Evolutionary conservation across 176 grass and related monocot species (phyloP), one percentile per base, ranked within the genome.

Genomic region (Ensete ventricosum): DNA sequence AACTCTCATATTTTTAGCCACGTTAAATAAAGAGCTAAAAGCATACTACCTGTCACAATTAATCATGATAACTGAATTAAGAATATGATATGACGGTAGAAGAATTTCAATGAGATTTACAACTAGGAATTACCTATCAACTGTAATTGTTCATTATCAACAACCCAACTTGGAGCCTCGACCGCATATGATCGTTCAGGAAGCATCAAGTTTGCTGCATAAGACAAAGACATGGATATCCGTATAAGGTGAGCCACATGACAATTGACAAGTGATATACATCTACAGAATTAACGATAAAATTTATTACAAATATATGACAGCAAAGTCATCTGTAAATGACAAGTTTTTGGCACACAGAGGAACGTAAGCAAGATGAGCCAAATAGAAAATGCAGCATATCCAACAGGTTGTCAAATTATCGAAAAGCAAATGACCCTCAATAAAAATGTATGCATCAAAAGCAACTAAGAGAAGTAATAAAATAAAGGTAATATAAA

Each of bases 111-210:
- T 9, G 25, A n/a, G 14, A 70, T 9, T 14, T 70, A 70, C 14
- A 70, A 70, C 17, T 51, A 50, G 48, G 16, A 2, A 70, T 70
- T 90, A 93, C 88, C 94, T 91, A 97, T 85, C 63, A 84, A 91
- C 74, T 77, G 79, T 75, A 97, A 80, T 82, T 50, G 81, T 60
- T 91, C 87, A 59, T 86, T 90, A 77, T 86, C 83, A 63, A 93
- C 90, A 85, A 89, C 62, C 90, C 82, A 97, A 80, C 79, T 87
- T 79, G 80, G 67, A 67, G 87, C 84, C 74, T 87, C 80, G 63
- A 89, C 90, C 87, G 91, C 82, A 83, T 82, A 78, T 81, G 84
- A 49, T 88, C 80, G 83, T 76, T 55, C 29, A 76, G 78, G 62
- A 50, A 27, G 67, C 25, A 26, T 34, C 12, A 26, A 1, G 11